These are phyloP conservation scores for Arachnomyces sp. DNA, from an alignment of 2,329 filamentous ascomycete genomes.

Conservation along the genomic window DNA sequence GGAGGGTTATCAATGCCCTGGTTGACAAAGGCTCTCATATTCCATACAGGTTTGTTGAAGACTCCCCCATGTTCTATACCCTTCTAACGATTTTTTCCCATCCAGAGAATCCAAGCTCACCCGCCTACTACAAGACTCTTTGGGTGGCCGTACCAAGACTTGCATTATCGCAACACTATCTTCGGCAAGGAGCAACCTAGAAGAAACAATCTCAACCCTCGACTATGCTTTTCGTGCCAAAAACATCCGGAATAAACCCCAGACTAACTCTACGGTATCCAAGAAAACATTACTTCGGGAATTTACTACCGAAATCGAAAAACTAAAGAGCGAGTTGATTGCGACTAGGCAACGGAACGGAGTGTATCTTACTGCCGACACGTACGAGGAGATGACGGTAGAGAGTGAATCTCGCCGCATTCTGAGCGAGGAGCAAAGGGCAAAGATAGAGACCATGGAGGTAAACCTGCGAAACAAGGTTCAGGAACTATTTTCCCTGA, in stretches of 20 bases:
- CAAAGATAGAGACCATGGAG: constrained; percentile 89
- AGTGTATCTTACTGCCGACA: constrained; percentile 83
- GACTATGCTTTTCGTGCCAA: constrained; percentile 98
- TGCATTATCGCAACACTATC: constrained; percentile 98
- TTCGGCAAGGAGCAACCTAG: constrained; percentile 86
- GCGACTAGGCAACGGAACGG: constrained; percentile 89
- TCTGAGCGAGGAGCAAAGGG: constrained; percentile 82
- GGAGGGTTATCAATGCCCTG: constrained; percentile 92
- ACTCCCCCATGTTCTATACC: background rate
- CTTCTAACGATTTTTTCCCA: background rate
- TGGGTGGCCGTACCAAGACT: constrained; percentile 91
- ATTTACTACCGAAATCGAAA: constrained; percentile 88
- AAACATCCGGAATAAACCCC: constrained; percentile 97
- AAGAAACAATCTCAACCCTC: constrained; percentile 95
- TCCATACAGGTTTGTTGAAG: constrained; percentile 49
- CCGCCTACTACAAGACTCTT: constrained; percentile 86
- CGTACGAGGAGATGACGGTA: constrained; percentile 82
- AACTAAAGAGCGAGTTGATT: constrained; percentile 86
- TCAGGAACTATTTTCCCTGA: constrained; percentile 81
- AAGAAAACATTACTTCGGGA: constrained; percentile 89
- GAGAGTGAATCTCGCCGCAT: constrained; percentile 90
- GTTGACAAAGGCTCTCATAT: constrained; percentile 88
- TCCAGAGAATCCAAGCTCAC: constrained; percentile 88
- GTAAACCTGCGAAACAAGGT: constrained; percentile 85
- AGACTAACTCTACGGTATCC: constrained; percentile 83